Conservation (phyloP, 1,284 basidiomycete genomes). For the Golubevia pallescens region DNA sequence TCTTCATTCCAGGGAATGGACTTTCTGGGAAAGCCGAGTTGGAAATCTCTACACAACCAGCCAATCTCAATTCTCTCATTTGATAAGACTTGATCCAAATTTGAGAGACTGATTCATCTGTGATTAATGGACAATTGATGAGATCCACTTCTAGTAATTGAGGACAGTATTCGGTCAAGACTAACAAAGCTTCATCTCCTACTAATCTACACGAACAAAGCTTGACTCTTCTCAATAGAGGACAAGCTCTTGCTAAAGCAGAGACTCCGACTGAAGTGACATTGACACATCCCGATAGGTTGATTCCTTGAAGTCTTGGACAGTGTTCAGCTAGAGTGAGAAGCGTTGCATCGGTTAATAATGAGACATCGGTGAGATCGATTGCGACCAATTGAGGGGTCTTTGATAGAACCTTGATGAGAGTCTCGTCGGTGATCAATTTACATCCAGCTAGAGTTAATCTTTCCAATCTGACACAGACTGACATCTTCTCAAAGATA, state of each 20-base stretch:
- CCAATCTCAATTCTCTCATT: constrained; percentile 89
- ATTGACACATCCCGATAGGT: constrained; percentile 81
- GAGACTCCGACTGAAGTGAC: constrained; percentile 81
- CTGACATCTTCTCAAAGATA: constrained; percentile 75
- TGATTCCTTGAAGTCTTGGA: constrained; percentile 86
- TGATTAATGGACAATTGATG: constrained; percentile 79
- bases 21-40: constrained; percentile 84
- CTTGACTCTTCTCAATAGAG: constrained; percentile 72
- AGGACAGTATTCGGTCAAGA: constrained; percentile 70
- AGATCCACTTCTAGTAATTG: constrained; percentile 93
- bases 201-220: constrained; percentile 45
- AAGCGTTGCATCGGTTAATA: constrained; percentile 44
- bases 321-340: constrained; percentile 67
- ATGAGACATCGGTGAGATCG: constrained; percentile 74
- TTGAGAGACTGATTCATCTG: constrained; percentile 79
- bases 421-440: constrained; percentile 73
- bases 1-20: constrained; percentile 33
- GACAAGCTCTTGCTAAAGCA: constrained; percentile 77
- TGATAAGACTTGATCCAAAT: constrained; percentile 81
- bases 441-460: constrained; percentile 87
- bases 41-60: constrained; percentile 79
- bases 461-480: constrained; percentile 85
- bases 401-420: constrained; percentile 74
- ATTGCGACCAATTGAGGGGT: constrained; percentile 83
- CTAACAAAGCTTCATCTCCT: constrained; percentile 38